These are phyloP conservation scores for Phanerochaete sordida DNA, from an alignment of 768 basidiomycete genomes.

Conservation along the genomic window DNA sequence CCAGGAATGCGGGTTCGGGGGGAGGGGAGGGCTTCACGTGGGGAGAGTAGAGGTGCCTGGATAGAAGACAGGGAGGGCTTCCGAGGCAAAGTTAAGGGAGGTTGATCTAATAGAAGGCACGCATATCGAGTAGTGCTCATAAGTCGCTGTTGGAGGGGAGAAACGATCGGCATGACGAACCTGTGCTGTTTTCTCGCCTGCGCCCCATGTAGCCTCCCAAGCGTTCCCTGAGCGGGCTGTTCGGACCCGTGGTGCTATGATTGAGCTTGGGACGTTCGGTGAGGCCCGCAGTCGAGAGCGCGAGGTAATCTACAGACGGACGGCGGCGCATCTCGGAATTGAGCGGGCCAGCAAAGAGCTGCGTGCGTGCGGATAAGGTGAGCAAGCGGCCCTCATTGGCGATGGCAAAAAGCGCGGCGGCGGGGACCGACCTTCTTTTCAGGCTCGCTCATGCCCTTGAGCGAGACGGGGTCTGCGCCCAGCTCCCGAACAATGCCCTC, in stretches of 20 bases:
- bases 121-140: conserved; percentile 1
- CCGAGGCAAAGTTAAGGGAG: conserved; percentile 50
- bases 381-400: conserved; percentile 6
- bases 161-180: not conserved
- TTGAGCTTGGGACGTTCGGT: conserved; percentile 57
- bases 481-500: conserved; percentile 83
- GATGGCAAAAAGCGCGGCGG: not conserved
- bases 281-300: conserved; percentile 45
- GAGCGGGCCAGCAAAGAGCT: conserved; percentile 80
- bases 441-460: conserved; percentile 76
- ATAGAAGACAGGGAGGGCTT: conserved; percentile 67
- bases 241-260: conserved; percentile 43
- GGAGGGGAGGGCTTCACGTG: conserved; percentile 62
- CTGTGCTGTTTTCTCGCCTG: conserved; percentile 63
- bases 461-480: conserved; percentile 64
- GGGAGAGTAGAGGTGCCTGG: conserved; percentile 49
- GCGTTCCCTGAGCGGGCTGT: conserved; percentile 62
- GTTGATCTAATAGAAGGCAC: conserved; percentile 45
- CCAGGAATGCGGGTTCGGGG: conserved; percentile 62
- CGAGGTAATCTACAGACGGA: conserved; percentile 72
- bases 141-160: not conserved
- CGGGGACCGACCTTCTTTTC: conserved; percentile 75
- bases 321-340: conserved; percentile 89
- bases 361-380: conserved; percentile 13
- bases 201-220: conserved; percentile 56